Evolutionary conservation across 2,329 filamentous ascomycete species (phyloP).

Genomic region (Zymoseptoria pseudotritici): DNA sequence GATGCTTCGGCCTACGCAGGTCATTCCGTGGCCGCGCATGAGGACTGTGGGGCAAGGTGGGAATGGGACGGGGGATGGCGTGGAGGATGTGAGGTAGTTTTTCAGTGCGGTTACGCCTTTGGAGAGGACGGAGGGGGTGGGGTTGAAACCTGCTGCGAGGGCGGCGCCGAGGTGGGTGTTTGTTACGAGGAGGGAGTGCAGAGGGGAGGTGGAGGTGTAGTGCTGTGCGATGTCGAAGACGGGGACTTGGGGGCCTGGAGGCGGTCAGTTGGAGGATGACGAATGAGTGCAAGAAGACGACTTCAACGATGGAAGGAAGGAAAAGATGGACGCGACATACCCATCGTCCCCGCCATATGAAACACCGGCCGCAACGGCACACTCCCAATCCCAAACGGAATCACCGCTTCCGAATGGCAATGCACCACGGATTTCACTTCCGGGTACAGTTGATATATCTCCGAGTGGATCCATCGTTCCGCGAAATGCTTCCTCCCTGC

Average conservation of each 20-base stretch:
- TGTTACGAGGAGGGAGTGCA: constrained; percentile 30
- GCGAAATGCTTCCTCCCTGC: constrained; percentile 27
- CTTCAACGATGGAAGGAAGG: no score
- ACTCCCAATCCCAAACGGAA: constrained; percentile 37
- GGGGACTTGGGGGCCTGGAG: constrained; percentile 21
- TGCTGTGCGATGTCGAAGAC: constrained; percentile 29
- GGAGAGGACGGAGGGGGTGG: constrained; percentile 14
- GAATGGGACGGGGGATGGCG: constrained; percentile 10
- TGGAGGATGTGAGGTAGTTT: constrained; percentile 23
- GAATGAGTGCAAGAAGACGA: no score
- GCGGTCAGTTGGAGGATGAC: not conserved
- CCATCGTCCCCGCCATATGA: constrained; percentile 40
- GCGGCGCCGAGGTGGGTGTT: constrained; percentile 28
- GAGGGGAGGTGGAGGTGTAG: constrained; percentile 21
- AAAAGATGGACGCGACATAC: constrained; percentile 14
- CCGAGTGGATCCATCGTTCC: constrained; percentile 40
- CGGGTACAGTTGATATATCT: constrained; percentile 40
- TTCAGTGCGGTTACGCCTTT: constrained; percentile 26
- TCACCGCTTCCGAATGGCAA: constrained; percentile 35
- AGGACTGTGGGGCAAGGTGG: constrained; percentile 25
- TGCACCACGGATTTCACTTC: constrained; percentile 39
- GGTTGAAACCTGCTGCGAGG: constrained; percentile 28
- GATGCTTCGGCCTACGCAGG: constrained; percentile 34
- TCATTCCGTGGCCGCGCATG: constrained; percentile 42
- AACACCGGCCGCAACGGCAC: constrained; percentile 37